phyloP scores from a whole-genome alignment of 75 land plant genomes.

The Sequoia sempervirens region DNA sequence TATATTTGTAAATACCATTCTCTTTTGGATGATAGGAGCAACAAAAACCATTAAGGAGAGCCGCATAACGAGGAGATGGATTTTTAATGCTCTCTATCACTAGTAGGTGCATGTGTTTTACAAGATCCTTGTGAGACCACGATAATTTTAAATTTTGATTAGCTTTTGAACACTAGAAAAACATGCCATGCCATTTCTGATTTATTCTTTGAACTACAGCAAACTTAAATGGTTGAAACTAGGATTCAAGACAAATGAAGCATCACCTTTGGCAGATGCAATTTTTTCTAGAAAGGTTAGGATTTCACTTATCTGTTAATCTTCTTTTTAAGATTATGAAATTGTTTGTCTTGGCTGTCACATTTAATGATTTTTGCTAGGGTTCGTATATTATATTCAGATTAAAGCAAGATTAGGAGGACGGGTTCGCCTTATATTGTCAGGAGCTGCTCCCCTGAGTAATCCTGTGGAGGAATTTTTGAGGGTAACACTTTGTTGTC shows the following conservation, averaged over 20 bases:
- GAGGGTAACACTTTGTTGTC: slow-evolving; percentile 80
- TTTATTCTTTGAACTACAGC: slow-evolving; percentile 28
- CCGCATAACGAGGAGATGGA: slow-evolving; percentile 38
- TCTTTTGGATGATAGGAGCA: slow-evolving; percentile 27
- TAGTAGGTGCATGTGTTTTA: slow-evolving; percentile 35
- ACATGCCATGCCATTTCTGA: neutral
- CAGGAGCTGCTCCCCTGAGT: slow-evolving; percentile 91
- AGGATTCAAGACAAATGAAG: slow-evolving; percentile 70
- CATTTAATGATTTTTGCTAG: slow-evolving; percentile 9
- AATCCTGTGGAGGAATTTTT: slow-evolving; percentile 84
- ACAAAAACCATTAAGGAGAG: slow-evolving; percentile 40
- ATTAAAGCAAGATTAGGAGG: slow-evolving; percentile 81
- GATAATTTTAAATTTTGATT: neutral
- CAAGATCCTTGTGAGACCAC: neutral
- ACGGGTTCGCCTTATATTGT: slow-evolving; percentile 65
- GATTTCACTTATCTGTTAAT: neutral
- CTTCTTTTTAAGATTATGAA: neutral
- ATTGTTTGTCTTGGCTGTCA: neutral
- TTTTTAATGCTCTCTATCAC: slow-evolving; percentile 52
- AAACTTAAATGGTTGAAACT: slow-evolving; percentile 71
- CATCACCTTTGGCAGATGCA: slow-evolving; percentile 80
- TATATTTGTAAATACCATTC: neutral
- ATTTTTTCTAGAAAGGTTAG: slow-evolving; percentile 87
- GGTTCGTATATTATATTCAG: slow-evolving; percentile 26
- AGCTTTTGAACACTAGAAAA: neutral